Base-by-base conservation (phyloP, 306 rosid species). In the Delonix regia region DNA sequence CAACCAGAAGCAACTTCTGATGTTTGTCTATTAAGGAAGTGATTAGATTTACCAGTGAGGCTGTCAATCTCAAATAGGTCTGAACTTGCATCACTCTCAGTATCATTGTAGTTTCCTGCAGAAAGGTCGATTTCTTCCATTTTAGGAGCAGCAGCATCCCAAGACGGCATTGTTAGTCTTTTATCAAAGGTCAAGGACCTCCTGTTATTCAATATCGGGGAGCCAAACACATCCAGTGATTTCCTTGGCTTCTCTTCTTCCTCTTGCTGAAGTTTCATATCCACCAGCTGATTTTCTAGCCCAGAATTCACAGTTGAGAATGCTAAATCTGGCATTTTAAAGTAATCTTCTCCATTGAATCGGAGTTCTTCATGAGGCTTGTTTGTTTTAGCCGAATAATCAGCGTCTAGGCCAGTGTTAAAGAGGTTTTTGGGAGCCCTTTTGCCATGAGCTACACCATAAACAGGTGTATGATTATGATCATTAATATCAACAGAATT, bases 41-140 rank as follows among this genome's bases (percentile, higher is more conserved):
- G 69, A 82, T 83, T 83, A 24, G 78, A 48, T 71, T 87, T 89
- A 1, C 81, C 89, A 9, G 86, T 86, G 19, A 95, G 53, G 80
- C 92, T 89, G 75, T 92, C 98, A 6, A 95, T 87, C 88, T 95
- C 99, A 69, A 95, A 95, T 9, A 95, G 77, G 75, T 95, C 99
- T 49, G 99, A 95, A 78, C 99, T 95, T 78, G 94, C 90, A 85
- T 92, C 99, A 63, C 98, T 95, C 38, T 73, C 97, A 1, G 75
- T 72, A 75, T 95, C 98, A 61, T 87, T 73, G 51, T 67, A 77
- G 64, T 28, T 53, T 63, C 81, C 76, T 2, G 80, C 74, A 18
- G 52, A 41, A 41, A 76, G 67, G 65, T 76, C 88, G 24, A 81
- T 60, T 60, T 87, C 88, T 48, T 87, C 89, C 65, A 69, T 30